Base-by-base conservation (phyloP, 129 eudicot genomes). In the Chrysanthemum lavandulifolium region DNA sequence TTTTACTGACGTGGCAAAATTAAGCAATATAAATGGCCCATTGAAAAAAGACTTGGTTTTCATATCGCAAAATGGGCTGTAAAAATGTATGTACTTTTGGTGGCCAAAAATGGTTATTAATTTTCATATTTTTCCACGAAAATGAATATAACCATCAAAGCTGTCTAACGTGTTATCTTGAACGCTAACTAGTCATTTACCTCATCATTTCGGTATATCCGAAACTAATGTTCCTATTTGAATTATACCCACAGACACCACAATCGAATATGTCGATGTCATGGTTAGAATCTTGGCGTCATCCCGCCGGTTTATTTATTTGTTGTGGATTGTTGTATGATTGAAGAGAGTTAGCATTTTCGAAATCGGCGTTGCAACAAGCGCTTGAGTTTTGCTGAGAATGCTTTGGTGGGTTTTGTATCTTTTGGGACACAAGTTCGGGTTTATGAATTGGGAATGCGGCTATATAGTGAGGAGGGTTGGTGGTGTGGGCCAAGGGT, bases 281-380 rank as follows among this genome's bases (percentile, higher is more conserved):
- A 62, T 25, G 47, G 63, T 23, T 25, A 69, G 13, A 47, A 67
- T 49, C 45, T 27, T 62, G 67, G 0, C 14, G 27, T 21, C 45
- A 10, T 73, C 84, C 85, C 88, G 0, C 89, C 96, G 6, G 91
- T 88, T 2, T 94, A 79, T 52, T 71, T 94, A 45, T 94, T 94
- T 66, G 88, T 94, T 23, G 71, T 94, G 15, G 98, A 94, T 45
- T 90, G 96, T 1, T 94, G 96, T 55, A 73, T 94, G 97, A 82
- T 94, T 62, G 96, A 94, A 82, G 98, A 94, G 98, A 94, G 47
- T 61, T 94, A 61, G 88, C 81, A 71, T 94, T 76, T 76, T 96
- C 92, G 0, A 90, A 86, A 74, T 84, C 89, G 54, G 97, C 97
- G 10, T 54, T 94, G 50, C 88, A 83, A 47, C 78, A 73, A n/a